Percentiles rank a stretch among this genome's conserved stretches.
These are phyloP conservation scores for Aspergillus sojae DNA, from an alignment of 2,329 filamentous ascomycete species.

Conservation along the genomic window DNA sequence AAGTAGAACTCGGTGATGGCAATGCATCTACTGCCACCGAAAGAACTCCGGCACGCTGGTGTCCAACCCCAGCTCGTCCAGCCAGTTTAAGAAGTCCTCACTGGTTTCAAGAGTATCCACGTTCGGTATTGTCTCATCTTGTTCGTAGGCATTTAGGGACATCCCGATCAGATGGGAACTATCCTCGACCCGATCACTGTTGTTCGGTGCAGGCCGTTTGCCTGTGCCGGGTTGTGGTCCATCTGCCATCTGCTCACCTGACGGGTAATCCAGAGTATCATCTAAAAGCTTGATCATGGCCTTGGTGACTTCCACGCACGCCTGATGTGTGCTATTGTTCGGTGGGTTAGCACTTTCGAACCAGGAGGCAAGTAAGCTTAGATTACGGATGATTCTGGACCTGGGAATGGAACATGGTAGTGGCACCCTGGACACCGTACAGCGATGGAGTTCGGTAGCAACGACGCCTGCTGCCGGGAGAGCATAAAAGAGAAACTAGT, in stretches of 20 bases:
- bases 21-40: background rate
- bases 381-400: slow-evolving; percentile 27
- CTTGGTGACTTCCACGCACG: slow-evolving; percentile 22
- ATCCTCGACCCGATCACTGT: background rate
- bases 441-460: slow-evolving; percentile 25
- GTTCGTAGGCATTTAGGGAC: background rate
- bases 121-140: background rate
- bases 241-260: background rate
- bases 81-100: slow-evolving; percentile 11
- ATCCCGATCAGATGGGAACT: background rate
- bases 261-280: slow-evolving; percentile 21
- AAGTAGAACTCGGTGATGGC: background rate
- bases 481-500: slow-evolving; percentile 23
- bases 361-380: slow-evolving; percentile 25
- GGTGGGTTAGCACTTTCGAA: slow-evolving; percentile 17
- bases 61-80: slow-evolving; percentile 9
- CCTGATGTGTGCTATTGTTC: slow-evolving; percentile 10
- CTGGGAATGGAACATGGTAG: slow-evolving; percentile 22
- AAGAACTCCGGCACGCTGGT: background rate
- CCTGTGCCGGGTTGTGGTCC: slow-evolving; percentile 21
- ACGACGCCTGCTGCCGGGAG: slow-evolving; percentile 25
- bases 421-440: slow-evolving; percentile 20
- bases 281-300: slow-evolving; percentile 25
- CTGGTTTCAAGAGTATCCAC: slow-evolving; percentile 2
- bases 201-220: background rate